Conservation (phyloP, 495 filamentous ascomycete species). For the Sabuloglossum arenarium region DNA sequence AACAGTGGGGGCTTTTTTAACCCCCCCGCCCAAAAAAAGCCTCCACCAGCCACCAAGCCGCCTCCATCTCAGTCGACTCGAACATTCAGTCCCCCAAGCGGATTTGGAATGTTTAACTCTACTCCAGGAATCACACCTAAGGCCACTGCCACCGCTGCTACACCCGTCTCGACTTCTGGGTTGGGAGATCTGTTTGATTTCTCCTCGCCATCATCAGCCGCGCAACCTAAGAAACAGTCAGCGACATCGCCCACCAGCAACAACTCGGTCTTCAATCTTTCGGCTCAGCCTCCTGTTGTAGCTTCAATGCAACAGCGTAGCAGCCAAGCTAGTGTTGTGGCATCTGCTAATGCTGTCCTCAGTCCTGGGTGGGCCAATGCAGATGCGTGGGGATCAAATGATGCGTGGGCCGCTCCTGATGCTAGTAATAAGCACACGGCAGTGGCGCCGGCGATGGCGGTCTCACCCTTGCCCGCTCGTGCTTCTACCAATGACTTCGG, state of each 20-base stretch:
- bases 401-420: conserved; percentile 18
- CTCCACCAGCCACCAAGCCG: conserved; percentile 24
- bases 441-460: conserved; percentile 4
- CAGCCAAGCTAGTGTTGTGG: conserved; percentile 17
- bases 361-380: conserved; percentile 23
- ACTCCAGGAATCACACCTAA: conserved; percentile 5
- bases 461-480: not conserved
- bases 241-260: conserved; percentile 11
- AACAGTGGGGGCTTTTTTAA: conserved; percentile 69
- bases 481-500: conserved; percentile 26
- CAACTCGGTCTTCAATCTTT: conserved; percentile 69
- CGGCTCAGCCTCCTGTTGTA: conserved; percentile 20
- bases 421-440: not conserved
- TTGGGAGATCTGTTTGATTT: conserved; percentile 69
- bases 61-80: conserved; percentile 15
- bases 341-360: conserved; percentile 6
- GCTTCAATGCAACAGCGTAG: not conserved
- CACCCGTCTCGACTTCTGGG: conserved; percentile 20
- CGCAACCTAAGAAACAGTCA: conserved; percentile 18
- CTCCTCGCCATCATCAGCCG: conserved; percentile 30
- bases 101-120: conserved; percentile 15
- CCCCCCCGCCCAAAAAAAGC: conserved; percentile 35
- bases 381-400: conserved; percentile 25
- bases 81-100: conserved; percentile 21
- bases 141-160: not conserved